phyloP scores from a whole-genome alignment of 805 yeast species.

The Schizosaccharomyces lindneri region DNA sequence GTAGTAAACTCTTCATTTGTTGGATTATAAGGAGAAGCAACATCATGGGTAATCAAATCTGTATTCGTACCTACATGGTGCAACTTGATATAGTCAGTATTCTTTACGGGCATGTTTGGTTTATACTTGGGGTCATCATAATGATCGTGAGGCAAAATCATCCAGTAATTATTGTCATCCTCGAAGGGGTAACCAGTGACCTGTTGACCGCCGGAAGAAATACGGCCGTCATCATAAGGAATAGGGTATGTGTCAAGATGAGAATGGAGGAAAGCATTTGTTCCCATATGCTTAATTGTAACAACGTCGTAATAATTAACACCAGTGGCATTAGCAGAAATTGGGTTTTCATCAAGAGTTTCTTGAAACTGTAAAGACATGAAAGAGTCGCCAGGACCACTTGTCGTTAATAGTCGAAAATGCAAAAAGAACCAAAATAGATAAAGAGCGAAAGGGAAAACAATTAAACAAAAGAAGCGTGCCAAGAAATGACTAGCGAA shows the following conservation, averaged over 20 bases:
- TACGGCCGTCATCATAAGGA: constrained; percentile 87
- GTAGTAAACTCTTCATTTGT: constrained; percentile 89
- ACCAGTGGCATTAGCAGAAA: constrained; percentile 43
- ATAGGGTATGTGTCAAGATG: constrained; percentile 55
- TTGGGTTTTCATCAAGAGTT: constrained; percentile 58
- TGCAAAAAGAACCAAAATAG: constrained; percentile 82
- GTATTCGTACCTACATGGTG: constrained; percentile 64
- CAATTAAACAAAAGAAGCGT: constrained; percentile 43
- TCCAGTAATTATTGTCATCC: constrained; percentile 57
- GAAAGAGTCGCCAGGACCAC: constrained; percentile 89
- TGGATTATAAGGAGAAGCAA: constrained; percentile 76
- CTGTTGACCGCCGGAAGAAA: constrained; percentile 85
- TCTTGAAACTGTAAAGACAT: constrained; percentile 94
- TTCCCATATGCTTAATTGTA: constrained; percentile 58
- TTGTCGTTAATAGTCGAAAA: constrained; percentile 50
- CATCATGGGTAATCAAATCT: constrained; percentile 70
- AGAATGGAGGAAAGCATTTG: constrained; percentile 61
- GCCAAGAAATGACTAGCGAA: constrained; percentile 49
- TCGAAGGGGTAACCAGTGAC: constrained; percentile 43
- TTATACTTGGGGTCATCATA: constrained; percentile 17
- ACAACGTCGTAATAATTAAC: constrained; percentile 55
- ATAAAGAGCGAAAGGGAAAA: constrained; percentile 61
- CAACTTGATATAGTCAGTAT: constrained; percentile 55
- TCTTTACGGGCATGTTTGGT: constrained; percentile 26
- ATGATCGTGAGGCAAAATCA: constrained; percentile 40